Conservation (phyloP, 2,329 filamentous ascomycete species). For the Hirsutella rhossiliensis region DNA sequence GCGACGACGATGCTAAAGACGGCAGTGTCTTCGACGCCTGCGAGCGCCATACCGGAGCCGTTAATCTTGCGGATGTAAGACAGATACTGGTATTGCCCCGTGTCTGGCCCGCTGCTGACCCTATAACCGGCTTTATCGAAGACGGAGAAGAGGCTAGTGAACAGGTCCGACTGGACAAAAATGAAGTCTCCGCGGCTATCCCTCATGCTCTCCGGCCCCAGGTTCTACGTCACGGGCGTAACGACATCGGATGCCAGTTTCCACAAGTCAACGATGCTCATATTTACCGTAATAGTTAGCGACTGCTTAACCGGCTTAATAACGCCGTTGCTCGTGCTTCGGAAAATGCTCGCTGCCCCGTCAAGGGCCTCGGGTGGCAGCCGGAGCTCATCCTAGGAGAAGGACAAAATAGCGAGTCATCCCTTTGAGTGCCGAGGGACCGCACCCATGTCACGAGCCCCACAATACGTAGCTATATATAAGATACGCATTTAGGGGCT, state of each 20-base stretch:
- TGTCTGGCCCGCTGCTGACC: slow-evolving; percentile 4
- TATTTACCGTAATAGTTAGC: slow-evolving; percentile 6
- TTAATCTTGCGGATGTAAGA: slow-evolving; percentile 29
- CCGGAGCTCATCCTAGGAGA: slow-evolving; percentile 20
- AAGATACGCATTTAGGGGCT: not conserved
- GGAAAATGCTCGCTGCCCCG: not conserved
- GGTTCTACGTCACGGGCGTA: not conserved
- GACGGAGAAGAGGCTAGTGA: slow-evolving; percentile 13
- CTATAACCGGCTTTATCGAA: slow-evolving; percentile 1
- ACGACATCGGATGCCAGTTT: not conserved
- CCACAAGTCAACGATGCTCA: slow-evolving; percentile 5
- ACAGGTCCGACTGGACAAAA: slow-evolving; percentile 14
- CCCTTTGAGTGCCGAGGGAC: no score
- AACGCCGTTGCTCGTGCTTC: slow-evolving; percentile 1
- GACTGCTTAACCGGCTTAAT: slow-evolving; percentile 4
- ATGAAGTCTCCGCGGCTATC: slow-evolving; percentile 13
- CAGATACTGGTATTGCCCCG: slow-evolving; percentile 16
- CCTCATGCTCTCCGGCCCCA: not conserved
- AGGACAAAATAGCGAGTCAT: slow-evolving; percentile 26
- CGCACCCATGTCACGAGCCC: no score
- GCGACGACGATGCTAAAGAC: slow-evolving; percentile 23
- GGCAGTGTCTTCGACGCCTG: slow-evolving; percentile 19
- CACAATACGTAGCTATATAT: not conserved
- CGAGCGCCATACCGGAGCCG: slow-evolving; percentile 21
- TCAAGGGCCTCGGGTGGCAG: slow-evolving; percentile 9